Evolutionary conservation across 2,329 filamentous ascomycete species (phyloP).

Genomic region (Ceratocystis variospora): DNA sequence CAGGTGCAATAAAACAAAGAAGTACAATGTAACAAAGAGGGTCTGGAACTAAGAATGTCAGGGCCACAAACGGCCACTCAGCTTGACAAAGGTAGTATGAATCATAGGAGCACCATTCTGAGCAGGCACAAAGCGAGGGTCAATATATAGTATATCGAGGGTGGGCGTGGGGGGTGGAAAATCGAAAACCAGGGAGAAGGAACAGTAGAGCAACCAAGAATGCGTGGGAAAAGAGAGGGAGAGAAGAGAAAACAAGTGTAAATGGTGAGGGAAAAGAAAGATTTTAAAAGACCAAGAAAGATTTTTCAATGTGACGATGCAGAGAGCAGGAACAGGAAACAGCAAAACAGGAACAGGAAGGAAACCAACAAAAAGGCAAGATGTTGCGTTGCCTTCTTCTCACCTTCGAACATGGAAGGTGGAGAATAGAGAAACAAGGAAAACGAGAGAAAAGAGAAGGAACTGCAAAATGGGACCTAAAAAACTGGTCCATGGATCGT

Average conservation of each 20-base stretch:
- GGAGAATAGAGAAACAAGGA: background rate
- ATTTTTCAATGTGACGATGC: background rate
- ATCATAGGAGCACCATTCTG: constrained; percentile 11
- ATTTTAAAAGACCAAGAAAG: background rate
- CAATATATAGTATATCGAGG: background rate
- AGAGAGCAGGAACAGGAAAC: too few relatives aligned
- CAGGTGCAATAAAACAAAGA: background rate
- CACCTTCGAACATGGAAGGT: background rate
- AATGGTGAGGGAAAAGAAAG: background rate
- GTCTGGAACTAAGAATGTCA: constrained; percentile 1
- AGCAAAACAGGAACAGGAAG: background rate
- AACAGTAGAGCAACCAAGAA: background rate
- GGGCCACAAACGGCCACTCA: constrained; percentile 9
- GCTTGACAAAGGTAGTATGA: background rate
- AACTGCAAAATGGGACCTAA: background rate
- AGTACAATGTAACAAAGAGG: background rate
- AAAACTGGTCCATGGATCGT: background rate
- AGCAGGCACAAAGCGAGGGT: background rate
- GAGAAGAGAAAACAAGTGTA: background rate
- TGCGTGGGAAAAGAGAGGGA: background rate
- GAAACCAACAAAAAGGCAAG: background rate
- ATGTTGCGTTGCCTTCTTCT: background rate
- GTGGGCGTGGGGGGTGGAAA: background rate
- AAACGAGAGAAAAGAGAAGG: background rate
- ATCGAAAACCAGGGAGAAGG: background rate